These are phyloP conservation scores for Trichopus zeylanicus DNA, from an alignment of 116 monocot genomes.

Conservation along the genomic window DNA sequence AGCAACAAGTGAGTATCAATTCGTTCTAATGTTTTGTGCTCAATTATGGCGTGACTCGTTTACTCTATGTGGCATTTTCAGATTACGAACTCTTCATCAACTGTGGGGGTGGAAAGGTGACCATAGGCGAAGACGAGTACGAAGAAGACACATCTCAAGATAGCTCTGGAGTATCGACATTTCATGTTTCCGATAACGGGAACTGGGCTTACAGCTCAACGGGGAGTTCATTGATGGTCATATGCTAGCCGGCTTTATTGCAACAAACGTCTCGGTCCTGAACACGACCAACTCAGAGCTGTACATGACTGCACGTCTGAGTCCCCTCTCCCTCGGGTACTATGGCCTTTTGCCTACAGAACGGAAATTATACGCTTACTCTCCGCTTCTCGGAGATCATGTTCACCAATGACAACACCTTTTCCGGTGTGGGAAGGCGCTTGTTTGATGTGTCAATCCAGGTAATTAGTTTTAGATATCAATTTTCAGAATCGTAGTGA, in stretches of 20 bases:
- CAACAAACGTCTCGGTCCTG: constrained; percentile 13
- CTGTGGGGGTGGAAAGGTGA: constrained; percentile 50
- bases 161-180: constrained; percentile 10
- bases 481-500: neutral
- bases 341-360: constrained; percentile 69
- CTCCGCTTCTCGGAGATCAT: constrained; percentile 86
- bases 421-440: constrained; percentile 44
- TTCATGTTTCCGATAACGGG: neutral
- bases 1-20: neutral
- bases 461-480: constrained; percentile 26
- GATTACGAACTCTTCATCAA: constrained; percentile 75
- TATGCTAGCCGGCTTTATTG: constrained; percentile 17
- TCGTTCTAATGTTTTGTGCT: neutral
- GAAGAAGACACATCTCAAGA: constrained; percentile 32
- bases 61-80: constrained; percentile 13
- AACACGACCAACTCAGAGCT: constrained; percentile 18
- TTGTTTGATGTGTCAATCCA: constrained; percentile 84
- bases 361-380: constrained; percentile 55
- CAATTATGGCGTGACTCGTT: neutral
- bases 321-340: constrained; percentile 65
- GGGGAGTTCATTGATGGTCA: constrained; percentile 42
- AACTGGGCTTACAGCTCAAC: constrained; percentile 43
- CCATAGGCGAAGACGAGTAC: constrained; percentile 18
- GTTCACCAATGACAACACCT: constrained; percentile 50
- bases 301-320: constrained; percentile 56